Evolutionary conservation across 352 stramenopile genomes (phyloP).

Genomic region (Phytophthora multivora): DNA sequence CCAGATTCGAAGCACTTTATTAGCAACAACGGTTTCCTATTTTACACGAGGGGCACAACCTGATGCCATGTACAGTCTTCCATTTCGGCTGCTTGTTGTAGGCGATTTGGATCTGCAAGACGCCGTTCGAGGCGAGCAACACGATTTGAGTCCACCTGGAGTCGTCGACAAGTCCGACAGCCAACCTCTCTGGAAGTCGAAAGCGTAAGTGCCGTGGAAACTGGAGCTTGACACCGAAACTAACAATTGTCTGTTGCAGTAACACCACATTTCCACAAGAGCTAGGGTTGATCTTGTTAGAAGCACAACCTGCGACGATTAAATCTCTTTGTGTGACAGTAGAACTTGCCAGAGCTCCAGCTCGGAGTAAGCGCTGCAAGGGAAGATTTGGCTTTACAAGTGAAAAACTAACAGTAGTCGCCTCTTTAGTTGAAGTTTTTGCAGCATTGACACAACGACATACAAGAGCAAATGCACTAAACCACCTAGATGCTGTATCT

Average conservation of each 20-base stretch:
- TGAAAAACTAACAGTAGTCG: background rate
- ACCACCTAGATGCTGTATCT: constrained; percentile 31
- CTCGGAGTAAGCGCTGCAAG: constrained; percentile 18
- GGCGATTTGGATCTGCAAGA: constrained; percentile 29
- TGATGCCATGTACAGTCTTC: constrained; percentile 23
- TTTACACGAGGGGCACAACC: background rate
- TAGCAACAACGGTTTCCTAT: background rate
- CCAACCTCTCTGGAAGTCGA: constrained; percentile 25
- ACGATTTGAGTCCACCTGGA: constrained; percentile 11
- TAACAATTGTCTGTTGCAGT: constrained; percentile 7
- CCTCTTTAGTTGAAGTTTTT: constrained; percentile 28
- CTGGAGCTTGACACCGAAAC: background rate
- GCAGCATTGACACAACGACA: constrained; percentile 9
- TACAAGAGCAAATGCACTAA: background rate
- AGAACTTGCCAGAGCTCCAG: constrained; percentile 1
- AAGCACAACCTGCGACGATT: constrained; percentile 8
- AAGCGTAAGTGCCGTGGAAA: constrained; percentile 16
- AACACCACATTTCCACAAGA: constrained; percentile 27
- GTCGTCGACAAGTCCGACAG: constrained; percentile 12
- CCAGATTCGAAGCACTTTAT: no score
- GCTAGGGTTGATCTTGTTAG: constrained; percentile 38
- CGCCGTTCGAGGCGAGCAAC: constrained; percentile 2
- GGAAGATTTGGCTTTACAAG: background rate
- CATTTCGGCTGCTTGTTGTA: constrained; percentile 31
- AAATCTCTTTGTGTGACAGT: constrained; percentile 18